phyloP scores from a whole-genome alignment of 805 yeast species.

The Ogataea pignaliae region DNA sequence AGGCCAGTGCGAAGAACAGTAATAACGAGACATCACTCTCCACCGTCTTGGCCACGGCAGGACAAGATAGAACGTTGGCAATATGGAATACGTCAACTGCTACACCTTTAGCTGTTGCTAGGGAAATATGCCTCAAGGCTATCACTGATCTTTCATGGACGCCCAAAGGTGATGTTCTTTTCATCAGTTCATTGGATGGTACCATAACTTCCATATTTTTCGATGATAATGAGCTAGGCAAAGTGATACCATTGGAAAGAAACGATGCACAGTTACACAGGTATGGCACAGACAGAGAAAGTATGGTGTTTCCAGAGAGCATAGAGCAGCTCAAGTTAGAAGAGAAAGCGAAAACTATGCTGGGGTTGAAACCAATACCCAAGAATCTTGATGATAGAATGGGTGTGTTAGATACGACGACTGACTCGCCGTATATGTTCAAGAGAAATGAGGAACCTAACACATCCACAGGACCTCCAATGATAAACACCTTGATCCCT shows the following conservation, averaged over 20 bases:
- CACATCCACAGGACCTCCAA: not conserved
- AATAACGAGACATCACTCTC: conserved; percentile 31
- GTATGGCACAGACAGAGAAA: conserved; percentile 86
- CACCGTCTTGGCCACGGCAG: conserved; percentile 89
- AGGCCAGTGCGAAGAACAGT: conserved; percentile 16
- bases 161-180: conserved; percentile 72
- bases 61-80: conserved; percentile 86
- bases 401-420: conserved; percentile 21
- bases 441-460: not conserved
- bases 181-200: conserved; percentile 80
- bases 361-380: conserved; percentile 13
- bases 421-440: not conserved
- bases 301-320: conserved; percentile 82
- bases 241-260: conserved; percentile 53
- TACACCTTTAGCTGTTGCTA: conserved; percentile 75
- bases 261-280: conserved; percentile 68
- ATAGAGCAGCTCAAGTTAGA: conserved; percentile 73
- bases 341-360: conserved; percentile 42
- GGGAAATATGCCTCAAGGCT: conserved; percentile 68
- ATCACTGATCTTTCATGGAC: conserved; percentile 91
- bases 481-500: conserved; percentile 25
- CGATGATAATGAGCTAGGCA: conserved; percentile 60
- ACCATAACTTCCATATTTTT: conserved; percentile 65
- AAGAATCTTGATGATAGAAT: conserved; percentile 39
- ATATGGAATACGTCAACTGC: conserved; percentile 80